A percentile compares a stretch with the other conserved stretches of the same genome.
These are phyloP conservation scores for Verticillium longisporum DNA, from an alignment of 2,329 filamentous ascomycete genomes.

Conservation along the genomic window DNA sequence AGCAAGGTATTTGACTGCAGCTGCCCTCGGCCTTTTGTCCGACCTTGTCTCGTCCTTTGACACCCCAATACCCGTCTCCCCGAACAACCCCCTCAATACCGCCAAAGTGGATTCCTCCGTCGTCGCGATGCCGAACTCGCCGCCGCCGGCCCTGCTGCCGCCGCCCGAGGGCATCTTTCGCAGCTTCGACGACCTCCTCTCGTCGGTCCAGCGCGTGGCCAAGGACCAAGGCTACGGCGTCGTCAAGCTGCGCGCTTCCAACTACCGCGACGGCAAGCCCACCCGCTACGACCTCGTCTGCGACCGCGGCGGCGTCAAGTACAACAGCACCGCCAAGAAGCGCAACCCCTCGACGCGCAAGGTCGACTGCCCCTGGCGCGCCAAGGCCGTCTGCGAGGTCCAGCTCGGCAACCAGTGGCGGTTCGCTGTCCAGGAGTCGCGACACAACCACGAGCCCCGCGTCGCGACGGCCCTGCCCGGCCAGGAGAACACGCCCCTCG, in stretches of 20 bases:
- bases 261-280: constrained; percentile 56
- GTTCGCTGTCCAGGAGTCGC: constrained; percentile 53
- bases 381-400: constrained; percentile 58
- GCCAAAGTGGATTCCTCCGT: constrained; percentile 16
- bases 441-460: constrained; percentile 56
- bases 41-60: constrained; percentile 2
- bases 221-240: constrained; percentile 58
- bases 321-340: constrained; percentile 59
- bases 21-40: neutral
- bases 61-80: constrained; percentile 6
- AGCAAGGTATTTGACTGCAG: neutral
- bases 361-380: constrained; percentile 57
- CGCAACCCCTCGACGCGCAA: constrained; percentile 57
- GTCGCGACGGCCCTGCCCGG: constrained; percentile 46
- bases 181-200: constrained; percentile 52
- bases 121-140: constrained; percentile 38
- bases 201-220: constrained; percentile 50
- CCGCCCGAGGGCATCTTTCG: constrained; percentile 55
- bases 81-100: constrained; percentile 16
- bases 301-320: constrained; percentile 57
- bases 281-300: constrained; percentile 58
- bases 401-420: constrained; percentile 57
- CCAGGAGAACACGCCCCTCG: constrained; percentile 50
- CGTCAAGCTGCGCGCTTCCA: constrained; percentile 56
- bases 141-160: constrained; percentile 40